A percentile compares a stretch with the other conserved stretches of the same genome.
phyloP scores from a whole-genome alignment of 495 filamentous ascomycete species.

The Cryomyces minteri region DNA sequence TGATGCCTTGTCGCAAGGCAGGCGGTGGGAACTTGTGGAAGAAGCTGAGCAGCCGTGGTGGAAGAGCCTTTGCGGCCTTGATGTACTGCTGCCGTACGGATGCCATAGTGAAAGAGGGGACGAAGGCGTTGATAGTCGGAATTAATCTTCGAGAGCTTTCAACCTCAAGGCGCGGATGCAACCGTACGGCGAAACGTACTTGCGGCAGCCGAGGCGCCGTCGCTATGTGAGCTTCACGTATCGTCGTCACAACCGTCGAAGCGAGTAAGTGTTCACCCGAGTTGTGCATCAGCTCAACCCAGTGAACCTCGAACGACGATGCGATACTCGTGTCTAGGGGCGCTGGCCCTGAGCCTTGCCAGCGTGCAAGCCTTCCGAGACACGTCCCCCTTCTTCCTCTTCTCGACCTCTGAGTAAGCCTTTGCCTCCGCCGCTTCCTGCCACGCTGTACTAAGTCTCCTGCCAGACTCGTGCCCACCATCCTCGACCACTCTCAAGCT shows the following conservation, averaged over 20 bases:
- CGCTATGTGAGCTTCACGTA: no score
- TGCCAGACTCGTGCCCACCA: slow-evolving; percentile 12
- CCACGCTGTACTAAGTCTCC: neutral
- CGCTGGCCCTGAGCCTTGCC: slow-evolving; percentile 41
- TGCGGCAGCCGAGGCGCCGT: no score
- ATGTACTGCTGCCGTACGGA: slow-evolving; percentile 10
- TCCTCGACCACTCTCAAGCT: neutral
- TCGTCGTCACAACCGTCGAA: no score
- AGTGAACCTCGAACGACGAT: neutral
- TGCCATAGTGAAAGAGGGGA: no score
- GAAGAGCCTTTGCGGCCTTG: slow-evolving; percentile 46
- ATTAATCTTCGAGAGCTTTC: no score
- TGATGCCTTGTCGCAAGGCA: slow-evolving; percentile 24
- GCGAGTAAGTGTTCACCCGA: no score
- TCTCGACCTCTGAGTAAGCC: slow-evolving; percentile 60
- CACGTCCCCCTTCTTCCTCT: slow-evolving; percentile 72
- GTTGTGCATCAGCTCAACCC: neutral
- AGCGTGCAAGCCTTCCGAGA: slow-evolving; percentile 56
- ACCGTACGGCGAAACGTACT: no score
- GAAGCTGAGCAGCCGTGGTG: slow-evolving; percentile 63
- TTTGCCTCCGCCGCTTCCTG: slow-evolving; percentile 2
- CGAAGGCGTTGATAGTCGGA: no score
- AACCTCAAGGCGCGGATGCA: no score
- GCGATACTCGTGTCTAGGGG: slow-evolving; percentile 12
- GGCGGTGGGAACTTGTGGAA: slow-evolving; percentile 72